Conservation (phyloP, 164 flowering plant genomes). For the Protea cynaroides region DNA sequence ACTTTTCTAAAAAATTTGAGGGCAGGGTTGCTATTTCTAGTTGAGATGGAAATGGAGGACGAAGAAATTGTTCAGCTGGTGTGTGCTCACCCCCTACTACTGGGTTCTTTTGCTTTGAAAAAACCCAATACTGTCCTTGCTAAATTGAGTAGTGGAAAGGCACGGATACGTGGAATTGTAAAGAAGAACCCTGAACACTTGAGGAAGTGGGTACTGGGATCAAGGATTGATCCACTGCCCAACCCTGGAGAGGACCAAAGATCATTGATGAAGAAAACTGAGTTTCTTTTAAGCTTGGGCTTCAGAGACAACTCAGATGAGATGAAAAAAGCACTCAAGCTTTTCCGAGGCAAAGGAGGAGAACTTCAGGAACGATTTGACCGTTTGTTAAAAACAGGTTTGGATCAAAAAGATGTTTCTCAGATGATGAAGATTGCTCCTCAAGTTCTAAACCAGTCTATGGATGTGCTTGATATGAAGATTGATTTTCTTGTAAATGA, state of each 20-base stretch:
- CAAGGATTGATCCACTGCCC: slow-evolving; percentile 30
- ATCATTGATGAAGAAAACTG: slow-evolving; percentile 28
- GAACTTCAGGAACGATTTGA: slow-evolving; percentile 70
- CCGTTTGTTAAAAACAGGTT: slow-evolving; percentile 53
- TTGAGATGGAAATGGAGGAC: slow-evolving; percentile 43
- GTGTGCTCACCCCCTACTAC: slow-evolving; percentile 25
- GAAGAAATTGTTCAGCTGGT: slow-evolving; percentile 39
- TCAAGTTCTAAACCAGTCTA: slow-evolving; percentile 46
- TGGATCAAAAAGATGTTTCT: slow-evolving; percentile 38
- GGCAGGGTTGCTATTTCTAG: slow-evolving; percentile 31
- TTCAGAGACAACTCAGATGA: slow-evolving; percentile 40
- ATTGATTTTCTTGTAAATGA: slow-evolving; percentile 50
- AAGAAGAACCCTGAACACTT: slow-evolving; percentile 46
- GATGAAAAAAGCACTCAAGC: slow-evolving; percentile 46
- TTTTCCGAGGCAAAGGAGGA: slow-evolving; percentile 49
- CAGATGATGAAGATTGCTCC: slow-evolving; percentile 50
- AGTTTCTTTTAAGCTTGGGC: slow-evolving; percentile 55
- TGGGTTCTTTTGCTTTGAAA: slow-evolving; percentile 49
- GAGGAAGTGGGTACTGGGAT: slow-evolving; percentile 41
- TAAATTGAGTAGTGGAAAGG: slow-evolving; percentile 35
- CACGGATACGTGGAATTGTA: slow-evolving; percentile 38
- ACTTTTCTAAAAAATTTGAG: slow-evolving; percentile 40
- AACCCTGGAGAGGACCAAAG: slow-evolving; percentile 15
- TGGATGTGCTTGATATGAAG: slow-evolving; percentile 38
- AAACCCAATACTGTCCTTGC: slow-evolving; percentile 27